phyloP scores from a whole-genome alignment of 1,139 yeast species.

The Pichia sp. region DNA sequence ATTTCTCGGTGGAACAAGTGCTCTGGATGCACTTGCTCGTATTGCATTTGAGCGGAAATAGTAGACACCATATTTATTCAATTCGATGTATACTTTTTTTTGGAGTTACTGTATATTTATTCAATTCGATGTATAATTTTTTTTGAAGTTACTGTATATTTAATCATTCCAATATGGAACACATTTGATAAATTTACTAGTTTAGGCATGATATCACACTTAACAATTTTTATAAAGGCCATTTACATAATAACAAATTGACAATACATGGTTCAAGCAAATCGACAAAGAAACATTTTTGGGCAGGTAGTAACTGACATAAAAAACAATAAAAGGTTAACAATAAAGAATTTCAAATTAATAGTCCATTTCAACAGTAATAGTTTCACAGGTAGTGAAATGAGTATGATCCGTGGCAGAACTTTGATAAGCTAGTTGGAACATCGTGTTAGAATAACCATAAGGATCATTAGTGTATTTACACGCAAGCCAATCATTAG shows the following conservation, averaged over 20 bases:
- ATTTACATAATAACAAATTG: too few species aligned
- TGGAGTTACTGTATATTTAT: conserved; percentile 7
- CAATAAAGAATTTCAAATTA: background rate
- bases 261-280: too few species aligned
- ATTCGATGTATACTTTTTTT: background rate
- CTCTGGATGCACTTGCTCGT: conserved; percentile 33
- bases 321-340: too few species aligned
- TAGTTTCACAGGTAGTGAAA: background rate
- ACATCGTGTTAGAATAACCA: conserved; percentile 18
- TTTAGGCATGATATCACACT: too few species aligned
- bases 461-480: conserved; percentile 27
- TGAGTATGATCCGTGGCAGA: too few species aligned
- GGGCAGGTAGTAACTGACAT: too few species aligned
- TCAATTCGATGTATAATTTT: background rate
- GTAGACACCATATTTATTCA: conserved; percentile 3
- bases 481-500: conserved; percentile 24
- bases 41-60: conserved; percentile 33
- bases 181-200: too few species aligned
- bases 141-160: background rate
- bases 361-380: background rate
- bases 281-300: too few species aligned
- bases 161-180: too few species aligned
- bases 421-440: conserved; percentile 20
- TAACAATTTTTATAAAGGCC: too few species aligned
- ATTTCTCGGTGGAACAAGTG: conserved; percentile 26